These are phyloP conservation scores for Penicillium desertorum DNA, from an alignment of 495 filamentous ascomycete species.

Conservation along the genomic window DNA sequence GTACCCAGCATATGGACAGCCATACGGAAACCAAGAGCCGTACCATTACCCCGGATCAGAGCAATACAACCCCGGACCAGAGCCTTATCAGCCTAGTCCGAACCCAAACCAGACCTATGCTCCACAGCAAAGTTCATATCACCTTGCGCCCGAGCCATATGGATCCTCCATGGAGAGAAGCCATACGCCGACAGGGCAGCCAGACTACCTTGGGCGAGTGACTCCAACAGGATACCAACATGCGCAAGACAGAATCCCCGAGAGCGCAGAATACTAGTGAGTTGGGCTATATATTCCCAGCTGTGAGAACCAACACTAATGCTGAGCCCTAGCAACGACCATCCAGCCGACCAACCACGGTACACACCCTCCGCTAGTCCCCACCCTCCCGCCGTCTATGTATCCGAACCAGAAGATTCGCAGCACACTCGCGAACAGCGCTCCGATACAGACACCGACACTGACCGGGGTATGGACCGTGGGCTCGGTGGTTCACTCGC, in stretches of 20 bases:
- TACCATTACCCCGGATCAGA: conserved; percentile 27
- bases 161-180: conserved; percentile 29
- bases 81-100: not conserved
- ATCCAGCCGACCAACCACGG: conserved; percentile 22
- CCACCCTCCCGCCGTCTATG: conserved; percentile 22
- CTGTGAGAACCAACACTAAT: not conserved
- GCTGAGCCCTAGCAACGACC: conserved; percentile 13
- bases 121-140: conserved; percentile 32
- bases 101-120: conserved; percentile 28
- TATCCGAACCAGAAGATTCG: conserved; percentile 19
- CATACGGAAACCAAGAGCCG: conserved; percentile 8
- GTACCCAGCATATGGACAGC: conserved; percentile 11
- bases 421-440: conserved; percentile 6
- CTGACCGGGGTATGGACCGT: conserved; percentile 41
- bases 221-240: conserved; percentile 49
- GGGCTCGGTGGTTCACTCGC: conserved; percentile 43
- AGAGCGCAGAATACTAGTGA: conserved; percentile 43
- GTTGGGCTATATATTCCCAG: conserved; percentile 5
- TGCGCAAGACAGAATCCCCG: conserved; percentile 36
- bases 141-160: conserved; percentile 34
- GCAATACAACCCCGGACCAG: conserved; percentile 24
- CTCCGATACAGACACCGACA: conserved; percentile 16
- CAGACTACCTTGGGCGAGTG: conserved; percentile 47
- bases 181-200: conserved; percentile 38
- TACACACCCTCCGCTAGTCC: conserved; percentile 24